Evolutionary conservation across 805 yeast species (phyloP).

Genomic region (Maudiozyma pseudohumilis): DNA sequence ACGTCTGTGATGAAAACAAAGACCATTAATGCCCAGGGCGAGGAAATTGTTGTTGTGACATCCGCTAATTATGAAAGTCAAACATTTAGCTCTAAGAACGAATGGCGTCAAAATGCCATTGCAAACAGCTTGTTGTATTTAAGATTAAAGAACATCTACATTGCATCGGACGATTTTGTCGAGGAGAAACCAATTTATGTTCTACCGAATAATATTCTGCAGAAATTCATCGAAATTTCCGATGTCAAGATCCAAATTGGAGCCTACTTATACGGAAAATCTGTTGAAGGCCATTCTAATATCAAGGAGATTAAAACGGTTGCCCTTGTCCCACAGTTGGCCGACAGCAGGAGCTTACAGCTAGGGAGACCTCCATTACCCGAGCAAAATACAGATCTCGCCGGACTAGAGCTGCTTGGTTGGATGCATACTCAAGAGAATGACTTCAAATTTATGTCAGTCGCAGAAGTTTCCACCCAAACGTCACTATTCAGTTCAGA

Average conservation of each 20-base stretch:
- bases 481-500: conserved; percentile 30
- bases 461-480: conserved; percentile 61
- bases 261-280: conserved; percentile 68
- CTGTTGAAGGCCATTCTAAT: conserved; percentile 60
- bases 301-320: conserved; percentile 71
- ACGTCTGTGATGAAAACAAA: conserved; percentile 71
- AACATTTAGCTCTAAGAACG: conserved; percentile 71
- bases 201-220: conserved; percentile 71
- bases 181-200: conserved; percentile 55
- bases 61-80: conserved; percentile 82
- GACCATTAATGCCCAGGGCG: conserved; percentile 89
- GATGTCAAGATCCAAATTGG: conserved; percentile 78
- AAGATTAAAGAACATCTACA: conserved; percentile 66
- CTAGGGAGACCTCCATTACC: conserved; percentile 35
- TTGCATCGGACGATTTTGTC: conserved; percentile 57
- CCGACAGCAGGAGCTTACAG: conserved; percentile 55
- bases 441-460: conserved; percentile 52
- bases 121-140: conserved; percentile 63
- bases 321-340: conserved; percentile 82
- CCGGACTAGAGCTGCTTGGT: conserved; percentile 72
- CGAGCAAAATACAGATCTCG: conserved; percentile 29
- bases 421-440: conserved; percentile 87
- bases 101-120: conserved; percentile 85
- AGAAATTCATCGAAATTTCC: conserved; percentile 67
- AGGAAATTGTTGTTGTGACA: conserved; percentile 88